A percentile compares a stretch with the other conserved stretches of the same genome.
Evolutionary conservation across 257 asterid genomes (phyloP).

Genomic region (Perilla frutescens): DNA sequence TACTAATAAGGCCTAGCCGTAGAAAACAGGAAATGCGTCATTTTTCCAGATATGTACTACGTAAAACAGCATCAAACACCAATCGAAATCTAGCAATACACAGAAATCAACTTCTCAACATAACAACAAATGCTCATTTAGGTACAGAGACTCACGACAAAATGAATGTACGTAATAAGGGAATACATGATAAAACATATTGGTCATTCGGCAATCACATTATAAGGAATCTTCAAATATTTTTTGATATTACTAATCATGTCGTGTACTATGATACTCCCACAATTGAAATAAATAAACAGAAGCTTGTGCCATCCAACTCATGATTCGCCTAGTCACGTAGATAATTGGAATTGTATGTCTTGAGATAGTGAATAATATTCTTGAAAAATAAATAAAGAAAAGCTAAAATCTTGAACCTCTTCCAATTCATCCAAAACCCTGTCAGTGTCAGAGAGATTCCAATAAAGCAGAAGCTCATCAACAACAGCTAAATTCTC

Average conservation of each 20-base stretch:
- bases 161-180: neutral
- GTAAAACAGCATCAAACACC: neutral
- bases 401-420: constrained; percentile 49
- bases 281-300: neutral
- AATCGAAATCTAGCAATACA: neutral
- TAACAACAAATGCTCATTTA: constrained; percentile 7
- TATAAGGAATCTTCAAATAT: neutral
- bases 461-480: constrained; percentile 94
- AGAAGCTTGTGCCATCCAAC: neutral
- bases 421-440: constrained; percentile 92
- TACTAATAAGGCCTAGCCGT: constrained; percentile 68
- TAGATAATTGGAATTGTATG: too few relatives aligned
- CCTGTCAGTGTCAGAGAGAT: constrained; percentile 90
- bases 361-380: neutral
- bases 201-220: neutral
- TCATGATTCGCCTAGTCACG: neutral
- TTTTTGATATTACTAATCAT: neutral
- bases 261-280: neutral
- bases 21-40: constrained; percentile 4
- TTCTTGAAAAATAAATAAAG: neutral
- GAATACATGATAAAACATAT: neutral
- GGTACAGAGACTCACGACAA: neutral
- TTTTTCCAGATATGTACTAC: neutral
- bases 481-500: constrained; percentile 89
- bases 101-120: constrained; percentile 17